These are phyloP conservation scores for Brassica hybrid DNA, from an alignment of 441 rosid genomes.

Conservation along the genomic window DNA sequence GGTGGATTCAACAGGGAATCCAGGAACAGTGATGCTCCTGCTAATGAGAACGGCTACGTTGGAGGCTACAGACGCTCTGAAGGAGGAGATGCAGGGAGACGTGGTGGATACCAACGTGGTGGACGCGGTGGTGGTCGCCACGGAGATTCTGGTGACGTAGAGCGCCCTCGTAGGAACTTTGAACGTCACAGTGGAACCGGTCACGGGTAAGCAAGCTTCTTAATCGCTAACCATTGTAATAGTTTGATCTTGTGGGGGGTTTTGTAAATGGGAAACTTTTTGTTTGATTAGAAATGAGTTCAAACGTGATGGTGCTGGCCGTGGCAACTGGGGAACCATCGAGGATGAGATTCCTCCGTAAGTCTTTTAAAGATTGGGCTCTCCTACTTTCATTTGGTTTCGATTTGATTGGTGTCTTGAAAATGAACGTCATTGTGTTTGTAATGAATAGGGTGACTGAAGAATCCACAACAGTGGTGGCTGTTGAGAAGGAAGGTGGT, in stretches of 20 bases:
- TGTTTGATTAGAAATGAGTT: slow-evolving; percentile 55
- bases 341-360: slow-evolving; percentile 76
- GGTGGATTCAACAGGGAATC: slow-evolving; percentile 63
- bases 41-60: slow-evolving; percentile 67
- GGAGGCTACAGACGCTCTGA: slow-evolving; percentile 67
- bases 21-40: slow-evolving; percentile 60
- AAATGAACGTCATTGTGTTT: slow-evolving; percentile 4
- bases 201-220: slow-evolving; percentile 65
- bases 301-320: slow-evolving; percentile 92
- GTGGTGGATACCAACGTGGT: slow-evolving; percentile 51
- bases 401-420: not conserved
- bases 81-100: slow-evolving; percentile 58
- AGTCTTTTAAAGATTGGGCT: slow-evolving; percentile 37
- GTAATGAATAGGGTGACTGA: slow-evolving; percentile 62
- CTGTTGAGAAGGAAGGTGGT: slow-evolving; percentile 64
- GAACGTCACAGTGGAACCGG: slow-evolving; percentile 95
- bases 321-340: slow-evolving; percentile 89
- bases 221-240: not conserved
- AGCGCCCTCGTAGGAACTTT: slow-evolving; percentile 64
- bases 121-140: slow-evolving; percentile 86
- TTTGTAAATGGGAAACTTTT: not conserved
- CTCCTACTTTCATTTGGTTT: no score
- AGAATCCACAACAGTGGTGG: slow-evolving; percentile 55
- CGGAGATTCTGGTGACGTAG: slow-evolving; percentile 70
- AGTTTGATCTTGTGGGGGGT: not conserved